Base-by-base conservation (phyloP, 2,329 filamentous ascomycete genomes). In the Diplodia sapinea region DNA sequence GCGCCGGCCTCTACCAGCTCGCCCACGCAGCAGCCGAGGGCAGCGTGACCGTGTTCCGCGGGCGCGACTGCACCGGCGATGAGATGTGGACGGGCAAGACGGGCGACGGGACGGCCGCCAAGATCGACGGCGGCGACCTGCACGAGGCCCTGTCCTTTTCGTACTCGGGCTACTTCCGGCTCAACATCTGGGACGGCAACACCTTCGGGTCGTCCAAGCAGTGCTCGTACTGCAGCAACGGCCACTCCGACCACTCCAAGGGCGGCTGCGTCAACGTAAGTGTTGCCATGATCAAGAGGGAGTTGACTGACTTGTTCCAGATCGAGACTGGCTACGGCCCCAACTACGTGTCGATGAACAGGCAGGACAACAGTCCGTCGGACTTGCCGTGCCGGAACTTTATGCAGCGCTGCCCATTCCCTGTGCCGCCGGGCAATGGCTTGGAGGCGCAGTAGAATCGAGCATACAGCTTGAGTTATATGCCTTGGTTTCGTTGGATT, bases 1-100 rank as follows among this genome's bases (percentile, higher is more conserved):
- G 52, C 52, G 29, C 31, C 52, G 11, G 52, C 31, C 29, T 33
- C 29, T 4, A 8, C 17, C 52, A 36, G 29, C 52, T 55, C 15
- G 52, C 52, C 9, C 15, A 36, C 52, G 52, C 52, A 4, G 52
- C 52, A 11, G 52, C 52, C n/a, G 52, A 55, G 4, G 52, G 52
- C 52, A 55, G 12, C 15, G 52, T 55, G 6, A 55, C 52, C 9
- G 13, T 55, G 31, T 55, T n/a, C 52, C 52, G 52, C 29, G 29
- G 31, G 3, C 7, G 15, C 29, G 52, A 55, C 31, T 55, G 52
- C 52, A 20, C 29, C 9, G 52, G 52, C 31, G 31, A 29, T 4
- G n/a, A 36, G 29, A 55, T 55, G 52, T 55, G 52, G 52, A 33
- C 29, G 2, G 52, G 52, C 31, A 15, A 36, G 3, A n/a, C n/a